A percentile compares a stretch with the other conserved stretches of the same genome.
phyloP scores from a whole-genome alignment of 768 basidiomycete genomes.

The Leccinum subgranulosum region DNA sequence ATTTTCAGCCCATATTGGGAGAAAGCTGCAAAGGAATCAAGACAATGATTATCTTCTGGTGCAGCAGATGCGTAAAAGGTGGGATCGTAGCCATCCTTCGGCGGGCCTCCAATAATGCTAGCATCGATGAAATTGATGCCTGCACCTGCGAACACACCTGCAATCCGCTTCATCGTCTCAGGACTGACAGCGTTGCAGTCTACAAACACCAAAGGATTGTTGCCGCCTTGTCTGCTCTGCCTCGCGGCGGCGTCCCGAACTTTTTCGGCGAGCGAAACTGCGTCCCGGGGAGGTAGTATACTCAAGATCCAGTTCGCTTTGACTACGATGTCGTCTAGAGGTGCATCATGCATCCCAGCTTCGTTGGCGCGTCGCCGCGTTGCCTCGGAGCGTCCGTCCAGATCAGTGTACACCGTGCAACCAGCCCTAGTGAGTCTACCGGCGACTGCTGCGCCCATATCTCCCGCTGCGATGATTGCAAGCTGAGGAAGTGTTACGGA shows the following conservation, averaged over 20 bases:
- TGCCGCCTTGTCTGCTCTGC: neutral
- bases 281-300: conserved; percentile 57
- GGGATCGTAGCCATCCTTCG: conserved; percentile 45
- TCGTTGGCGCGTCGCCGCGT: conserved; percentile 48
- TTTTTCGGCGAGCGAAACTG: conserved; percentile 41
- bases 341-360: conserved; percentile 46
- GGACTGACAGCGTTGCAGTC: conserved; percentile 62
- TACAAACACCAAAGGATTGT: conserved; percentile 37
- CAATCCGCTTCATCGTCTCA: conserved; percentile 46
- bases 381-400: conserved; percentile 50
- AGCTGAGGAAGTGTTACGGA: conserved; percentile 26
- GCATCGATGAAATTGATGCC: conserved; percentile 50
- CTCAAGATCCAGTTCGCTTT: conserved; percentile 48
- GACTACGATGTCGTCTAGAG: conserved; percentile 36
- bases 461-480: conserved; percentile 53
- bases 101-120: conserved; percentile 56
- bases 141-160: conserved; percentile 39
- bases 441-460: conserved; percentile 59
- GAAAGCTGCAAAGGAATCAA: conserved; percentile 41
- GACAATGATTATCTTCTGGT: conserved; percentile 26
- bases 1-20: conserved; percentile 45
- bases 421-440: conserved; percentile 44
- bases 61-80: conserved; percentile 53
- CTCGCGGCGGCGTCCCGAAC: conserved; percentile 7
- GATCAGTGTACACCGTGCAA: conserved; percentile 51